Conservation (phyloP, 1,284 basidiomycete species). For the Melampsora americana region DNA sequence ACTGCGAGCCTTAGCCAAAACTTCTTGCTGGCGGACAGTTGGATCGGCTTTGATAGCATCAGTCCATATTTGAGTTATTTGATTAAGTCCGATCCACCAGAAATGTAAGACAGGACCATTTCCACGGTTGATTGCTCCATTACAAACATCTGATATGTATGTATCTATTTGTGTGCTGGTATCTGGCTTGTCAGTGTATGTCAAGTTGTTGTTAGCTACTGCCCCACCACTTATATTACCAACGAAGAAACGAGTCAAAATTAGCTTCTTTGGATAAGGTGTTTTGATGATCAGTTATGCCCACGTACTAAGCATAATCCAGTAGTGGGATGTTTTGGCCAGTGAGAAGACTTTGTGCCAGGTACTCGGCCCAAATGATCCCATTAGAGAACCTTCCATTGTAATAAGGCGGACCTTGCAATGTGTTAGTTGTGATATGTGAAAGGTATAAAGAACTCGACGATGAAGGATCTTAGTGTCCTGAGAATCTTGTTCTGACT, state of each 20-base stretch:
- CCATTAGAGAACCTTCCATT: conserved; percentile 44
- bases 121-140: conserved; percentile 17
- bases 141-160: conserved; percentile 27
- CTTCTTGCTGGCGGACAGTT: not conserved
- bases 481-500: too few species aligned
- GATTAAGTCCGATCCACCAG: conserved; percentile 41
- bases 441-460: too few species aligned
- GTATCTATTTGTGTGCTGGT: conserved; percentile 21
- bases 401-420: conserved; percentile 33
- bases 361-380: conserved; percentile 36
- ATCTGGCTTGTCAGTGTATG: conserved; percentile 26
- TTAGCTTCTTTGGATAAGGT: not conserved
- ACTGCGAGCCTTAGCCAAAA: not conserved
- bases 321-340: conserved; percentile 13
- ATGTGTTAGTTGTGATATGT: too few species aligned
- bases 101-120: conserved; percentile 28
- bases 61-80: conserved; percentile 41
- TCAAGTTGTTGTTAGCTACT: conserved; percentile 28
- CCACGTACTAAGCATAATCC: conserved; percentile 38
- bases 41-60: conserved; percentile 8
- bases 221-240: conserved; percentile 34
- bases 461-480: too few species aligned
- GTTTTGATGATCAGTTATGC: not conserved
- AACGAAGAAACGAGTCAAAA: not conserved
- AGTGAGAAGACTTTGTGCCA: conserved; percentile 16